Conservation (phyloP, 2,329 filamentous ascomycete genomes). For the Dichotomopilus funicola region DNA sequence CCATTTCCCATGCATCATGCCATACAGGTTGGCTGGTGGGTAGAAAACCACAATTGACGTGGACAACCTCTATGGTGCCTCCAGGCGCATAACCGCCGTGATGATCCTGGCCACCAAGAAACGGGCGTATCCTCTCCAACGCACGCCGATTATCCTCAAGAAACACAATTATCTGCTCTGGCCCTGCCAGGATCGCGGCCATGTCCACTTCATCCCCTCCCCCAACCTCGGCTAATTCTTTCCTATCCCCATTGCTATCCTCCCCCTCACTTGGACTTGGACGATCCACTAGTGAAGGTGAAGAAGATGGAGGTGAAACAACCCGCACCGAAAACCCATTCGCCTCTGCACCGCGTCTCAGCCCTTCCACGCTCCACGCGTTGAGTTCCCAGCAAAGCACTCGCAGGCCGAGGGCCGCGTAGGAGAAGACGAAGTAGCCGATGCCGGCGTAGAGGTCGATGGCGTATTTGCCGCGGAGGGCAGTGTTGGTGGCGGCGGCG, state of each 20-base stretch:
- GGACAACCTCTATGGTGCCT: constrained; percentile 39
- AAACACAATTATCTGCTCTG: constrained; percentile 58
- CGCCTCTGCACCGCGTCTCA: constrained; percentile 64
- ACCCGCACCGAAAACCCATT: constrained; percentile 62
- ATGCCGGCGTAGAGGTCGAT: constrained; percentile 90
- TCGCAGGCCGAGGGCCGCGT: constrained; percentile 62
- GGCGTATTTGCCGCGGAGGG: constrained; percentile 40
- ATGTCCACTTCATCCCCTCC: constrained; percentile 16
- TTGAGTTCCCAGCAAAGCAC: constrained; percentile 90
- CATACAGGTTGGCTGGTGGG: constrained; percentile 52
- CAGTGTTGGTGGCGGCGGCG: background rate
- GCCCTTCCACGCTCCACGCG: constrained; percentile 76
- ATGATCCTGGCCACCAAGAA: too few species aligned
- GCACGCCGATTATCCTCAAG: constrained; percentile 60
- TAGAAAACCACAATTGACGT: constrained; percentile 59
- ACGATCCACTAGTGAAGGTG: background rate
- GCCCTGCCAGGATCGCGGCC: constrained; percentile 32
- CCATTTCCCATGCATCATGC: constrained; percentile 43
- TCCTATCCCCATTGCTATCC: background rate
- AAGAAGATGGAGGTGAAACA: constrained; percentile 28
- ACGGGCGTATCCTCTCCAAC: constrained; percentile 30
- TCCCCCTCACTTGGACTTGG: background rate
- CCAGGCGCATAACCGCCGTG: constrained; percentile 30
- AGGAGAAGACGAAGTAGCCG: constrained; percentile 88
- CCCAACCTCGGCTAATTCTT: background rate